Evolutionary conservation across 2,329 filamentous ascomycete genomes (phyloP).

Genomic region (Karstenula rhodostoma): DNA sequence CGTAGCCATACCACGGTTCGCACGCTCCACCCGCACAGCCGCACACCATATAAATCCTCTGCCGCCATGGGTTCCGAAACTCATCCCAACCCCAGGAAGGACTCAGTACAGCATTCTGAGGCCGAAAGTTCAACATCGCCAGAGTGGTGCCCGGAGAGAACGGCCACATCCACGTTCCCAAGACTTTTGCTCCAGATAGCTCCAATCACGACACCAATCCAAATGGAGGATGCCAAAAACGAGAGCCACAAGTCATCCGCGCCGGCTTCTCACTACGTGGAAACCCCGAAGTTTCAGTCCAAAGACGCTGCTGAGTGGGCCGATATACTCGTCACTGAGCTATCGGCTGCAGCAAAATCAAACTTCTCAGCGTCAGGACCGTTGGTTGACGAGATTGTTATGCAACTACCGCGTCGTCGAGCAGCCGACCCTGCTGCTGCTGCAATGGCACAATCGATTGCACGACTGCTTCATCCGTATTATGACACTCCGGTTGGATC

Average conservation of each 20-base stretch:
- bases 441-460: slow-evolving; percentile 28
- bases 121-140: not conserved
- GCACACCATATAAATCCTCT: not conserved
- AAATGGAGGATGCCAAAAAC: not conserved
- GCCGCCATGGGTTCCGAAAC: not conserved
- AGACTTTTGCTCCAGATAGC: not conserved
- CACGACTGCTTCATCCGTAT: slow-evolving; percentile 33
- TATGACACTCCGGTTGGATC: slow-evolving; percentile 26
- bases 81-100: not conserved
- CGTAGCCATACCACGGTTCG: not conserved
- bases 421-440: slow-evolving; percentile 27
- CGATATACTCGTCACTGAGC: slow-evolving; percentile 21
- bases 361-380: not conserved
- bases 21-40: not conserved
- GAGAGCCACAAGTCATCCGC: not conserved
- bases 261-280: not conserved
- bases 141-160: not conserved
- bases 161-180: not conserved
- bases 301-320: slow-evolving; percentile 22
- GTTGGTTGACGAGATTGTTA: slow-evolving; percentile 28
- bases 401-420: slow-evolving; percentile 36
- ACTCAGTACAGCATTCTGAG: not conserved
- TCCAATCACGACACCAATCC: not conserved
- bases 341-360: slow-evolving; percentile 17
- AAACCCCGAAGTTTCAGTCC: not conserved